Evolutionary conservation across 305 asterid genomes (phyloP).

Genomic region (Petunia hybrid): DNA sequence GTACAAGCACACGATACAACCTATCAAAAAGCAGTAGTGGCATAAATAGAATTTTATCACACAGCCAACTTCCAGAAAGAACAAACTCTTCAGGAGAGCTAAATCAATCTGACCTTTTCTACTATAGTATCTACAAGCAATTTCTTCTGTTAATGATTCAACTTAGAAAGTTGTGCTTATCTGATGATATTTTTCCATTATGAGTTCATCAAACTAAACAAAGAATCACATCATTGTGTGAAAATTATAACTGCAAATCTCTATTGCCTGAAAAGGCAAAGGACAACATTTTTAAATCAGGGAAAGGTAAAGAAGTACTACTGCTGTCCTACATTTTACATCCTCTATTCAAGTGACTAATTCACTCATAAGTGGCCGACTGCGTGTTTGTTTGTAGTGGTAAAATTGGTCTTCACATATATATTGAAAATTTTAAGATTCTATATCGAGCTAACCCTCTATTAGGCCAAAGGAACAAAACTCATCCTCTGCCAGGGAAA

Average conservation of each 20-base stretch:
- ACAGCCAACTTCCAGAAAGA: neutral
- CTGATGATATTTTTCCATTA: slow-evolving; percentile 11
- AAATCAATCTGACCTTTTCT: neutral
- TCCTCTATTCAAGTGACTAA: neutral
- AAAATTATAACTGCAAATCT: slow-evolving; percentile 14
- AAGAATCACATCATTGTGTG: neutral
- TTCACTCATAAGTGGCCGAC: neutral
- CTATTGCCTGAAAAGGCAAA: neutral
- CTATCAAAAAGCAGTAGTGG: neutral
- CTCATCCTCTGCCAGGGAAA: neutral
- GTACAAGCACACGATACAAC: neutral
- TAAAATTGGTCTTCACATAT: neutral
- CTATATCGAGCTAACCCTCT: neutral
- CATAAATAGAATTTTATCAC: neutral
- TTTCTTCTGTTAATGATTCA: neutral
- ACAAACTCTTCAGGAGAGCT: neutral
- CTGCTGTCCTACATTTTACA: neutral
- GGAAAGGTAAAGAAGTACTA: neutral
- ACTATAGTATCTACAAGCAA: neutral
- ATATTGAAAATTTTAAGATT: slow-evolving; percentile 12
- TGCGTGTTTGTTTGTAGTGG: slow-evolving; percentile 2
- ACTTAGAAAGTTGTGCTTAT: neutral
- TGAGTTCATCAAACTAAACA: neutral
- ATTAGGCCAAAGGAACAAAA: neutral
- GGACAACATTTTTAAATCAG: neutral